These are phyloP conservation scores for Bipolaris oryzae DNA, from an alignment of 2,329 filamentous ascomycete genomes.

Conservation along the genomic window DNA sequence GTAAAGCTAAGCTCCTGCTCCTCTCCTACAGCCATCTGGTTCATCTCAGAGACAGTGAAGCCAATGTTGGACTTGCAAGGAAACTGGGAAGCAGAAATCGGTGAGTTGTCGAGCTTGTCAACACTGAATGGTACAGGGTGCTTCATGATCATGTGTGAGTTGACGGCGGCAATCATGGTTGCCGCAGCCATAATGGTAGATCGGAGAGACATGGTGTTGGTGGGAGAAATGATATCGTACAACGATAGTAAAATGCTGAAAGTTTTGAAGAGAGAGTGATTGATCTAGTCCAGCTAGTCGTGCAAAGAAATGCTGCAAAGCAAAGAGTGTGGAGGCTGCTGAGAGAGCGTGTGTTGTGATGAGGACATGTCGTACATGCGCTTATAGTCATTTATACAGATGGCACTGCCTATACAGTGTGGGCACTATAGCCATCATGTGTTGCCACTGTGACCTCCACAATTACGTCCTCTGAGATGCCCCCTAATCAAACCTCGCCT, in stretches of 20 bases:
- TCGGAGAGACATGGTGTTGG: constrained; percentile 57
- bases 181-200: constrained; percentile 56
- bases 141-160: constrained; percentile 77
- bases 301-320: background rate
- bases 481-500: no score
- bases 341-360: constrained; percentile 11
- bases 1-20: constrained; percentile 66
- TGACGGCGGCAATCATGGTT: constrained; percentile 61
- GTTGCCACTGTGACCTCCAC: background rate
- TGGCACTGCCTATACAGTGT: constrained; percentile 6
- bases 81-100: constrained; percentile 69
- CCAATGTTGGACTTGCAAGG: constrained; percentile 65
- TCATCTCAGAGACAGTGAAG: constrained; percentile 41
- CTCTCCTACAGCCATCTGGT: constrained; percentile 66
- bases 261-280: constrained; percentile 6
- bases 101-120: constrained; percentile 64
- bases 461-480: no score
- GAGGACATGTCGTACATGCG: constrained; percentile 13
- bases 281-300: constrained; percentile 43
- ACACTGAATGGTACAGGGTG: constrained; percentile 68
- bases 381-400: constrained; percentile 35
- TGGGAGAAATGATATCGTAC: no score
- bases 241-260: no score
- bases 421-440: constrained; percentile 2
- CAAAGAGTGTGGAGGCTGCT: constrained; percentile 26